These are phyloP conservation scores for Cryphonectria nitschkei DNA, from an alignment of 2,329 filamentous ascomycete genomes.

Conservation along the genomic window DNA sequence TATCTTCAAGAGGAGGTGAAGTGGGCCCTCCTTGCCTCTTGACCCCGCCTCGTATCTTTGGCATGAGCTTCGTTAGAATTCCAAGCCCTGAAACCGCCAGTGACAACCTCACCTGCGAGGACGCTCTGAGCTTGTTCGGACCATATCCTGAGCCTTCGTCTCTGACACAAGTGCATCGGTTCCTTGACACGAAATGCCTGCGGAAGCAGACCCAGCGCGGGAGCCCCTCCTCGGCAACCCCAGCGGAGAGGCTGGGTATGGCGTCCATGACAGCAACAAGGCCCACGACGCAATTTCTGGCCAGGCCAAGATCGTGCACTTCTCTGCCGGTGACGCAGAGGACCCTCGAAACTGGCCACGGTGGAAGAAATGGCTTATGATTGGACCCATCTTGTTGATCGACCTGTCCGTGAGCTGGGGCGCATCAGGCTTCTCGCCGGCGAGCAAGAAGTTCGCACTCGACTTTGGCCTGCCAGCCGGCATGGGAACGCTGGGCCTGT, in stretches of 20 bases:
- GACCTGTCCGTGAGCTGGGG: slow-evolving; percentile 46
- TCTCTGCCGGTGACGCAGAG: slow-evolving; percentile 30
- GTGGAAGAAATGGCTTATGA: slow-evolving; percentile 41
- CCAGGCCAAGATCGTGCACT: slow-evolving; percentile 25
- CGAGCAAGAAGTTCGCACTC: slow-evolving; percentile 43
- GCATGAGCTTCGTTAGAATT: not conserved
- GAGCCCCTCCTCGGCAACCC: slow-evolving; percentile 19
- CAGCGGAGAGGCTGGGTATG: slow-evolving; percentile 6
- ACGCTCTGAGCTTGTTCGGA: not conserved
- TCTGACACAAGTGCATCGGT: not conserved
- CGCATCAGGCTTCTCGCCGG: slow-evolving; percentile 52
- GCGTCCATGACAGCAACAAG: not conserved
- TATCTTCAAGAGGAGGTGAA: not conserved
- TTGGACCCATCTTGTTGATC: slow-evolving; percentile 37
- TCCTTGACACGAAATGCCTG: slow-evolving; percentile 6
- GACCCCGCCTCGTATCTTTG: not conserved
- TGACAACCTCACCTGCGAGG: not conserved
- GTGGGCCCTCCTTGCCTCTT: not conserved
- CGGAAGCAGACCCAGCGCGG: not conserved
- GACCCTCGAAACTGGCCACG: slow-evolving; percentile 40
- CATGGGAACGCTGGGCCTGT: slow-evolving; percentile 48
- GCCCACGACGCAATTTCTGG: not conserved
- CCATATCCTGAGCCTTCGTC: not conserved
- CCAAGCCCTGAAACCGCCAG: too few species aligned
- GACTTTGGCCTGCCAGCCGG: slow-evolving; percentile 46